Percentiles rank a stretch among this genome's conserved stretches.
Evolutionary conservation across 257 asterid genomes (phyloP).

Genomic region (Nicotiana noctiflora): DNA sequence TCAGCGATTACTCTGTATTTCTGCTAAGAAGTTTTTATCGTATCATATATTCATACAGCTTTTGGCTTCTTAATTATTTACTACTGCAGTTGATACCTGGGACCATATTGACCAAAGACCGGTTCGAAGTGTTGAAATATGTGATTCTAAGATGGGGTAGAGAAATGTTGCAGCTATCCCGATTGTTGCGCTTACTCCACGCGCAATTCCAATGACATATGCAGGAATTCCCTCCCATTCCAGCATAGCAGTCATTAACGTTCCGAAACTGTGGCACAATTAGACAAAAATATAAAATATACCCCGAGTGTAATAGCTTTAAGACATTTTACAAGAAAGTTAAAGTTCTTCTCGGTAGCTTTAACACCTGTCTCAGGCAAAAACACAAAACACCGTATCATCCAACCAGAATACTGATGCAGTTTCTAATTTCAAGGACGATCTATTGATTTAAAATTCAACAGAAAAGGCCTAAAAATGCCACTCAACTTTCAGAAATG

Average conservation of each 20-base stretch:
- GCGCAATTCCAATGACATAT: constrained; percentile 72
- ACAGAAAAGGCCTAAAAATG: no score
- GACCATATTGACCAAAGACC: constrained; percentile 97
- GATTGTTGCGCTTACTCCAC: constrained; percentile 68
- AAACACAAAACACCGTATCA: background rate
- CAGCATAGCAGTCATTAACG: constrained; percentile 83
- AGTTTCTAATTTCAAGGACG: background rate
- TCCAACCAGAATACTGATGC: background rate
- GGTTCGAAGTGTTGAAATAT: constrained; percentile 54
- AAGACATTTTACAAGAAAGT: background rate
- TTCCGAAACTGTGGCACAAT: constrained; percentile 58
- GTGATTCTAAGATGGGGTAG: constrained; percentile 57
- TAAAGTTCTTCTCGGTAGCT: no score
- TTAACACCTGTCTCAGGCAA: background rate
- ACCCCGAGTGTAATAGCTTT: background rate
- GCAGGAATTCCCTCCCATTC: constrained; percentile 93
- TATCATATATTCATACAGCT: background rate
- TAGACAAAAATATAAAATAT: background rate
- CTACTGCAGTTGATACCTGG: constrained; percentile 40
- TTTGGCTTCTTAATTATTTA: background rate
- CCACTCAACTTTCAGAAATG: no score
- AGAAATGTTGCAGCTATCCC: constrained; percentile 82
- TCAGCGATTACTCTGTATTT: background rate
- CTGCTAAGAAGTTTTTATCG: background rate
- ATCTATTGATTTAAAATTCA: background rate